Base-by-base conservation (phyloP, 805 yeast species). In the Candida parachauliodes region DNA sequence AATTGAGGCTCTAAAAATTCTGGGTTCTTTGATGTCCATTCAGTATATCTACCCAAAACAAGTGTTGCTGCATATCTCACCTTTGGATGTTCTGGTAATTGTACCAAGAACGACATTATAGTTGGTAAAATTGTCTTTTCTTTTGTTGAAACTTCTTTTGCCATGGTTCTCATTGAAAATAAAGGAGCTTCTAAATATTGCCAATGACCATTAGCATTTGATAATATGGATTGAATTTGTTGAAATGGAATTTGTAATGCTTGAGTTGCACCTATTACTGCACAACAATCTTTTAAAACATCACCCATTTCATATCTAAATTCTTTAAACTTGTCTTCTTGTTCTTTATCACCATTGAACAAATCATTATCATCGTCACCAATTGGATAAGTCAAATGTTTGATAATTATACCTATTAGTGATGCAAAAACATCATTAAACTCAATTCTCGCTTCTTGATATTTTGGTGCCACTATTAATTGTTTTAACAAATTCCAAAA, bases 281-380 rank as follows among this genome's bases (percentile, higher is more conserved):
- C 85, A 49, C 97, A 86, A 65, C 98, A 88, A 55, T 88, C 95
- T 55, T 94, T 94, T 44, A 93, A 65, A n/a, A 91, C 96, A 57
- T 93, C 98, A 26, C 98, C 98, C 85, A 93, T 86, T 40, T 88
- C 96, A 60, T 93, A 93, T 52, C 99, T 74, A 62, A 91, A 93
- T 42, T 88, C 94, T 52, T 86, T 81, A 58, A 93, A 93, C 59
- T 88, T 86, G 54, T 94, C 98, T 54, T 88, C 95, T 39, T 77
- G 83, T 55, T 88, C 96, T 47, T 68, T 72, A 51, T 85, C 88
- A 19, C 70, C 70, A 18, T 72, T 71, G 50, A 91, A 91, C 14
- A 79, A 54, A 26, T 52, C 46, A 38, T 52, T 46, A 23, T 51
- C 49, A 37, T 57, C 51, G 23, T 49, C 52, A 10, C 28, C 37